Evolutionary conservation across 1,284 basidiomycete genomes (phyloP).

Genomic region (Apiotrichum porosum): DNA sequence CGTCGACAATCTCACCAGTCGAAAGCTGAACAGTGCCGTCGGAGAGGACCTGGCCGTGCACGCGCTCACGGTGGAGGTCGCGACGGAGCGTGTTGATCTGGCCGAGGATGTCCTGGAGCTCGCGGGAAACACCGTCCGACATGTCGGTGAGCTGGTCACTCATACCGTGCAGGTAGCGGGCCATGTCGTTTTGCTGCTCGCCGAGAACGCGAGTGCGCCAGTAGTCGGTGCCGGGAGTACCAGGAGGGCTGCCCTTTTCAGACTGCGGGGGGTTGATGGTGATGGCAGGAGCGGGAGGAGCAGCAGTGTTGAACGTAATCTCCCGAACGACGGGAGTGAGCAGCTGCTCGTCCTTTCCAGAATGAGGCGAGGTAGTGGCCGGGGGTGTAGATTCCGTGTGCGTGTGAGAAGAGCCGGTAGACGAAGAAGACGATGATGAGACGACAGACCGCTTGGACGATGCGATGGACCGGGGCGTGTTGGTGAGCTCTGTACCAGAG

Average conservation of each 20-base stretch:
- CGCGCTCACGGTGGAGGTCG: conserved; percentile 37
- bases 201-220: conserved; percentile 2
- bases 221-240: background rate
- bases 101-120: conserved; percentile 38
- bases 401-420: background rate
- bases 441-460: too few species aligned
- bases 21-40: conserved; percentile 42
- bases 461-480: too few species aligned
- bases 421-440: background rate
- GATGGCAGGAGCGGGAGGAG: too few species aligned
- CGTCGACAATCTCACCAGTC: conserved; percentile 45
- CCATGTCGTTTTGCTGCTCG: conserved; percentile 30
- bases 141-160: conserved; percentile 42
- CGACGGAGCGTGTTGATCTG: conserved; percentile 38
- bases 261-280: too few species aligned
- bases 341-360: background rate
- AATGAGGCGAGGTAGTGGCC: too few species aligned
- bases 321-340: background rate
- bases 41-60: conserved; percentile 35
- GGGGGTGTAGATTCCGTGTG: too few species aligned
- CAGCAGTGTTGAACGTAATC: conserved; percentile 2
- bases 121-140: conserved; percentile 25
- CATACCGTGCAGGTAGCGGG: conserved; percentile 44
- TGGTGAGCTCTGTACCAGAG: too few species aligned
- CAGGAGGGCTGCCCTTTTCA: background rate